Evolutionary conservation across 139 green algal species (phyloP).

Genomic region (Chlamydomonas applanata): DNA sequence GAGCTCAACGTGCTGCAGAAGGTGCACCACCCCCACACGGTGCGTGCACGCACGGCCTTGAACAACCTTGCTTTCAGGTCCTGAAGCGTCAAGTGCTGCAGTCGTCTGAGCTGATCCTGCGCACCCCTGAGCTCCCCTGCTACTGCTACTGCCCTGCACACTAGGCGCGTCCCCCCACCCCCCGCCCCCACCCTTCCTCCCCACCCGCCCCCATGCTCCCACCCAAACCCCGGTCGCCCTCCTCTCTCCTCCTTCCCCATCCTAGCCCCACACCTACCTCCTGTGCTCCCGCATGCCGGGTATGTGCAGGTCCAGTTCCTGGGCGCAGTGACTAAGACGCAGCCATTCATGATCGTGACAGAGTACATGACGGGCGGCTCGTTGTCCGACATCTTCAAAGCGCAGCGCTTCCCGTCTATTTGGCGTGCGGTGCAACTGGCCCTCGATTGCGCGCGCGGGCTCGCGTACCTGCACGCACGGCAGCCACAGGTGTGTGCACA

Average conservation of each 20-base stretch:
- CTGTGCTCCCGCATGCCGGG: neutral
- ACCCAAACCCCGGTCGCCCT: no score
- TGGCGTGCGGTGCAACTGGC: constrained; percentile 75
- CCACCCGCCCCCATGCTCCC: no score
- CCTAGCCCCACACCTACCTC: neutral
- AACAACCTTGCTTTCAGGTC: no score
- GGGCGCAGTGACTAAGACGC: constrained; percentile 79
- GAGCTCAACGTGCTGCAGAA: constrained; percentile 91
- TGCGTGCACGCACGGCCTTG: constrained; percentile 16
- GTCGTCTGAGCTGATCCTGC: no score
- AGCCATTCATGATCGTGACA: constrained; percentile 88
- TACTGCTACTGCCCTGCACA: no score
- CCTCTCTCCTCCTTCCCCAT: no score
- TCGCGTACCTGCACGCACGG: constrained; percentile 89
- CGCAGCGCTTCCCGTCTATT: constrained; percentile 28
- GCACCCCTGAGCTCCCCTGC: no score
- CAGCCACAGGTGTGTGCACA: constrained; percentile 34
- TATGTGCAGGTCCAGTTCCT: constrained; percentile 70
- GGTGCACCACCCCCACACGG: constrained; percentile 75
- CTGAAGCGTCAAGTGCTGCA: no score
- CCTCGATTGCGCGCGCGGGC: constrained; percentile 79
- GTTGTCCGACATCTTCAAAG: constrained; percentile 37
- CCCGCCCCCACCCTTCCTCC: no score
- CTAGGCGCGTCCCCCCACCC: no score
- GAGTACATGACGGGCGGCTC: constrained; percentile 45